Evolutionary conservation across 2,329 filamentous ascomycete genomes (phyloP).

Genomic region (Chrysoporthe puriensis): DNA sequence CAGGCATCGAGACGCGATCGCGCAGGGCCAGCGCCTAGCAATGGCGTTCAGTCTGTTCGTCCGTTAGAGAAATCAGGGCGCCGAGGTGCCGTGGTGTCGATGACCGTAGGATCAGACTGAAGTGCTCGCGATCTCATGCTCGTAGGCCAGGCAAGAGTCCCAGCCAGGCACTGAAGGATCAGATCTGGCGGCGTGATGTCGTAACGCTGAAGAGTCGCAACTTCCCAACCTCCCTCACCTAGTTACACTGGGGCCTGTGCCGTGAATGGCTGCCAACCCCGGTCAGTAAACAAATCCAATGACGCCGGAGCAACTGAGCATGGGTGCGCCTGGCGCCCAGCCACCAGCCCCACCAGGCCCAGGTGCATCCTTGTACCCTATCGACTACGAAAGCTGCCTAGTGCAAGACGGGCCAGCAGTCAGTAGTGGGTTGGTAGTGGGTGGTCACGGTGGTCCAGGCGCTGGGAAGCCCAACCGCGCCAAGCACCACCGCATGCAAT

Average conservation of each 20-base stretch:
- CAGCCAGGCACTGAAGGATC: neutral
- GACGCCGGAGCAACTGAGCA: slow-evolving; percentile 29
- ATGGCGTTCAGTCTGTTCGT: slow-evolving; percentile 9
- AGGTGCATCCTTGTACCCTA: neutral
- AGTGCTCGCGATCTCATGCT: slow-evolving; percentile 24
- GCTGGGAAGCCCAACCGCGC: slow-evolving; percentile 12
- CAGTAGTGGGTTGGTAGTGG: too few relatives aligned
- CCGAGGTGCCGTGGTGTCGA: neutral
- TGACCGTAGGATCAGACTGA: slow-evolving; percentile 12
- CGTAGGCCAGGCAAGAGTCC: slow-evolving; percentile 8
- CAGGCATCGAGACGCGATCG: slow-evolving; percentile 16
- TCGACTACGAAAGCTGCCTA: neutral
- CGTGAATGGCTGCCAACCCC: slow-evolving; percentile 20
- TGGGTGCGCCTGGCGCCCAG: slow-evolving; percentile 17
- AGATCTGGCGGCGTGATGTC: neutral
- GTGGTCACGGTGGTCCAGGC: slow-evolving; percentile 19
- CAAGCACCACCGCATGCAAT: neutral
- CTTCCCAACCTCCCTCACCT: slow-evolving; percentile 25
- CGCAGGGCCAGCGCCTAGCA: slow-evolving; percentile 18
- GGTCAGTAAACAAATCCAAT: slow-evolving; percentile 29
- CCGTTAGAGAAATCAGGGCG: neutral
- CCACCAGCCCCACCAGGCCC: slow-evolving; percentile 11
- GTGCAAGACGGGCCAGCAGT: neutral
- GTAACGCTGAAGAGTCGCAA: slow-evolving; percentile 4
- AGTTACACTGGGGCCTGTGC: slow-evolving; percentile 19